A percentile compares a stretch with the other conserved stretches of the same genome.
phyloP scores from a whole-genome alignment of 192 early-diverging fungal species.

The Linnemannia zychae region DNA sequence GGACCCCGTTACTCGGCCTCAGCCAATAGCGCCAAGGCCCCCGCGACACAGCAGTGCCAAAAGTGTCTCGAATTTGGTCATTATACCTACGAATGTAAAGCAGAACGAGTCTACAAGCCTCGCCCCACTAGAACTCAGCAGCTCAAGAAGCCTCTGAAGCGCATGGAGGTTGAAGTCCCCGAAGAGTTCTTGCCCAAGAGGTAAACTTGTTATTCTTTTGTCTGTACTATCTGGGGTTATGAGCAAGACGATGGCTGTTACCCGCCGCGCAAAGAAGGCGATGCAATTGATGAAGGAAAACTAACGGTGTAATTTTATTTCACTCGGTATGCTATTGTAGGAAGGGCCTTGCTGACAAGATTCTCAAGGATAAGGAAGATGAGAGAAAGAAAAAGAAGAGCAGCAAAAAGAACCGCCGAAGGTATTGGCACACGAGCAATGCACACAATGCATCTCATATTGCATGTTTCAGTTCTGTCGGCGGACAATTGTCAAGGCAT shows the following conservation, averaged over 20 bases:
- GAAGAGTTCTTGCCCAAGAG: constrained; percentile 62
- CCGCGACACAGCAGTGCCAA: constrained; percentile 67
- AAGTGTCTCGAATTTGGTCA: constrained; percentile 71
- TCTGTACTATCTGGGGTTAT: no score
- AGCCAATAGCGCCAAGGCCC: constrained; percentile 49
- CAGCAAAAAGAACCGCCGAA: constrained; percentile 17
- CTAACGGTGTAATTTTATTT: not conserved
- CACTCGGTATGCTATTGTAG: constrained; percentile 15
- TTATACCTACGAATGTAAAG: constrained; percentile 69
- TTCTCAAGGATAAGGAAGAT: constrained; percentile 62
- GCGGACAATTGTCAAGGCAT: no score
- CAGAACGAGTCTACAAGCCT: constrained; percentile 57
- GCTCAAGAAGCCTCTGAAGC: constrained; percentile 67
- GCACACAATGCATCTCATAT: no score
- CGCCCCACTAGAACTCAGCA: constrained; percentile 73
- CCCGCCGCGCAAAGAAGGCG: not conserved
- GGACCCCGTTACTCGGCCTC: constrained; percentile 36
- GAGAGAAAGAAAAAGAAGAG: constrained; percentile 37
- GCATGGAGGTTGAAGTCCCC: constrained; percentile 60
- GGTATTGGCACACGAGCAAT: not conserved
- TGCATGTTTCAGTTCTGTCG: no score
- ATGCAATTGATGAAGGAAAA: not conserved
- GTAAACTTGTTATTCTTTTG: constrained; percentile 8
- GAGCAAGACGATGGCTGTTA: not conserved
- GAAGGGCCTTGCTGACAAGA: constrained; percentile 62